Evolutionary conservation across 768 basidiomycete species (phyloP).

Genomic region (Dioszegia crocea): DNA sequence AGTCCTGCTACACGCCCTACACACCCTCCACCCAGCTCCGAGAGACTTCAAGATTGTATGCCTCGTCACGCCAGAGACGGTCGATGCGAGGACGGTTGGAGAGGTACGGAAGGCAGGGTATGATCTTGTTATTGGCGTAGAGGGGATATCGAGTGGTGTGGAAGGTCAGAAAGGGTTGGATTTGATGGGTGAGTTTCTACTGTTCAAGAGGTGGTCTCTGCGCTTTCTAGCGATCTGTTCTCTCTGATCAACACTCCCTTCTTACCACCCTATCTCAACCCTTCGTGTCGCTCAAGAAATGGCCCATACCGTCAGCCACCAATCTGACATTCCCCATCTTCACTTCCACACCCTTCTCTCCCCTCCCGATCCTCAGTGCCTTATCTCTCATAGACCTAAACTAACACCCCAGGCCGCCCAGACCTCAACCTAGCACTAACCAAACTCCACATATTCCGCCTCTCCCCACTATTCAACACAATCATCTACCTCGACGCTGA

Average conservation of each 20-base stretch:
- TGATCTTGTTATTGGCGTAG: conserved; percentile 84
- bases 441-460: conserved; percentile 91
- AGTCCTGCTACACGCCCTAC: conserved; percentile 74
- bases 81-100: conserved; percentile 76
- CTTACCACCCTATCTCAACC: too few species aligned
- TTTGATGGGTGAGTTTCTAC: conserved; percentile 75
- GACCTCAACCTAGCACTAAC: conserved; percentile 92
- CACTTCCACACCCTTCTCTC: background rate
- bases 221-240: too few species aligned
- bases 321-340: too few species aligned
- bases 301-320: too few species aligned
- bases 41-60: conserved; percentile 73
- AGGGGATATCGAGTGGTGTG: conserved; percentile 65
- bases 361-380: background rate
- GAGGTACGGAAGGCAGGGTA: conserved; percentile 69
- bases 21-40: conserved; percentile 55
- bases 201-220: too few species aligned
- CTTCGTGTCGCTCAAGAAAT: too few species aligned
- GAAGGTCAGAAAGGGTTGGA: conserved; percentile 63
- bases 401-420: conserved; percentile 66
- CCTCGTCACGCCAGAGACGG: conserved; percentile 87
- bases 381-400: background rate
- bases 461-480: conserved; percentile 51
- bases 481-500: conserved; percentile 53
- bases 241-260: background rate